Conservation (phyloP, 176 grass and related monocot species). For the Oropetium thomaeum region DNA sequence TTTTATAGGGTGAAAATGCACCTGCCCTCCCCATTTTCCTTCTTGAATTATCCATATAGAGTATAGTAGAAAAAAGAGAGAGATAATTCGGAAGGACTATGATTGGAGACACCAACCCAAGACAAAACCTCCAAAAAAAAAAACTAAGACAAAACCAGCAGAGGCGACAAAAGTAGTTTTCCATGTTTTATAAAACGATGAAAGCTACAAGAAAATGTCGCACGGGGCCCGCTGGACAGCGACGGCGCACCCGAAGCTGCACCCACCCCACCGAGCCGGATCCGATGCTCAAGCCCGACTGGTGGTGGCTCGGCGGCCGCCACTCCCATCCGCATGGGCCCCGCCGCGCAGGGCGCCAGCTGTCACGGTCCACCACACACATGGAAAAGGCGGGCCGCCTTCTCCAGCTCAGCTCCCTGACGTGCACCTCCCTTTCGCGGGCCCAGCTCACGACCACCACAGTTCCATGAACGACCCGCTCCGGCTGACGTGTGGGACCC, state of each 20-base stretch:
- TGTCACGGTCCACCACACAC: constrained; percentile 38
- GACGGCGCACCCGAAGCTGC: constrained; percentile 5
- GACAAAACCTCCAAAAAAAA: no score
- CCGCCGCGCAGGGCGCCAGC: constrained; percentile 10
- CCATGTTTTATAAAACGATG: neutral
- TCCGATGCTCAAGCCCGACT: neutral
- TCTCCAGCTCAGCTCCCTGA: constrained; percentile 46
- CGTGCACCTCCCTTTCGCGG: constrained; percentile 33
- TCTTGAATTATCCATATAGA: neutral
- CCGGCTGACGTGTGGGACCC: neutral
- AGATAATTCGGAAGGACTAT: neutral
- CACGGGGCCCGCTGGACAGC: neutral
- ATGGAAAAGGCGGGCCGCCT: constrained; percentile 16
- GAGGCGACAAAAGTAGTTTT: neutral
- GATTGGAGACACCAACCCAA: constrained; percentile 13
- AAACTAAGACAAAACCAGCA: constrained; percentile 10
- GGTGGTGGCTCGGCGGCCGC: neutral
- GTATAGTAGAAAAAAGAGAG: neutral
- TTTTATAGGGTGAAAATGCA: neutral
- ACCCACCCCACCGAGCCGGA: neutral
- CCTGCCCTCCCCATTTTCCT: neutral
- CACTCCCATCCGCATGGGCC: neutral
- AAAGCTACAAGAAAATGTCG: neutral
- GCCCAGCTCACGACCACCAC: neutral
- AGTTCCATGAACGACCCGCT: rapidly evolving